These are phyloP conservation scores for Linnemannia elongata DNA, from an alignment of 192 early-diverging fungal genomes.

Conservation along the genomic window DNA sequence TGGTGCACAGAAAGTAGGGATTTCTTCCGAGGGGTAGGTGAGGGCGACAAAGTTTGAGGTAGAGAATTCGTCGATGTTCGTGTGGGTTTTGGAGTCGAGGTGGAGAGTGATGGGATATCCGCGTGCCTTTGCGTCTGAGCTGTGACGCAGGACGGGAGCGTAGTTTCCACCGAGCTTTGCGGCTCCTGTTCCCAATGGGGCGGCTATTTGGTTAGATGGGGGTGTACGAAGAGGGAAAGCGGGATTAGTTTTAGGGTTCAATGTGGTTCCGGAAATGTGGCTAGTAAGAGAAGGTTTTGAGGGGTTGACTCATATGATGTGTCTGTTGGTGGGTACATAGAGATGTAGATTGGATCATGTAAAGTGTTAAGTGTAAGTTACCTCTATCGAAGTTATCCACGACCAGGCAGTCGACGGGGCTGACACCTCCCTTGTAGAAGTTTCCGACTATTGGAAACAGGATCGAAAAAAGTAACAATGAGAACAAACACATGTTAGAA, in stretches of 20 bases:
- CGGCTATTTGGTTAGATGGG: conserved; percentile 39
- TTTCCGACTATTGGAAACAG: conserved; percentile 62
- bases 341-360: not conserved
- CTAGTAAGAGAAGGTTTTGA: not conserved
- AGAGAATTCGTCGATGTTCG: conserved; percentile 81
- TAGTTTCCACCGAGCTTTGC: conserved; percentile 85
- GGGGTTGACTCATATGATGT: not conserved
- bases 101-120: conserved; percentile 81
- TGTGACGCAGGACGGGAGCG: conserved; percentile 72
- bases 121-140: conserved; percentile 69
- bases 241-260: not conserved
- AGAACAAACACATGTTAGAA: not conserved
- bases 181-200: conserved; percentile 69
- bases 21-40: conserved; percentile 57
- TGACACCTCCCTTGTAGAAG: conserved; percentile 71
- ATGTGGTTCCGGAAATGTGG: not conserved
- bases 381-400: conserved; percentile 78
- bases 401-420: conserved; percentile 76
- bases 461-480: not conserved
- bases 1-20: conserved; percentile 76
- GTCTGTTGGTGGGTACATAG: not conserved
- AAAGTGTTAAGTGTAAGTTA: conserved; percentile 10
- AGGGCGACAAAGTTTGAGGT: conserved; percentile 85
- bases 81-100: conserved; percentile 74
- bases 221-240: not conserved